Evolutionary conservation across 2,329 filamentous ascomycete species (phyloP).

Genomic region (Curvularia sp.): DNA sequence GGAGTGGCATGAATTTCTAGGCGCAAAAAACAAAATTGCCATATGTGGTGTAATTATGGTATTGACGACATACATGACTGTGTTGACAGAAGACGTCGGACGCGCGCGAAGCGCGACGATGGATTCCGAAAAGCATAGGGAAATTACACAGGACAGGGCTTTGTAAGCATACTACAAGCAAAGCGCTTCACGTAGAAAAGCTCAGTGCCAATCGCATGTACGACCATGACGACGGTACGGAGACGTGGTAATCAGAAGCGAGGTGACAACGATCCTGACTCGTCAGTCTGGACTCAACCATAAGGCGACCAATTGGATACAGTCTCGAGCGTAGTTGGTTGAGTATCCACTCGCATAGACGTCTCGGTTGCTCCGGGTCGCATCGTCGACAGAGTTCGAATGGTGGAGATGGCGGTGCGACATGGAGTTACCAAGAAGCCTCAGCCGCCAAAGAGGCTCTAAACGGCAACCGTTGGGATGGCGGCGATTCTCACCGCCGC

Average conservation of each 20-base stretch:
- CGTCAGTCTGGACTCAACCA: constrained; percentile 10
- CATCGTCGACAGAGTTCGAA: not conserved
- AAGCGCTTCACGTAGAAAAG: not conserved
- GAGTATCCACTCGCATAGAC: constrained; percentile 1
- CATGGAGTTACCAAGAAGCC: not conserved
- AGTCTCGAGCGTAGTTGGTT: not conserved
- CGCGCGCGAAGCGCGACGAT: constrained; percentile 21
- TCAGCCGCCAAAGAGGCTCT: not conserved
- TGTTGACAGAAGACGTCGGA: constrained; percentile 15
- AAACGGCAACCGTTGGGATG: not conserved
- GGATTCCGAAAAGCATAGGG: not conserved
- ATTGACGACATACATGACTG: constrained; percentile 16
- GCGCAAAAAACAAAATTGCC: constrained; percentile 3
- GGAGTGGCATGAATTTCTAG: not conserved
- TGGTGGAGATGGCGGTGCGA: not conserved
- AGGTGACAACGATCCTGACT: constrained; percentile 13
- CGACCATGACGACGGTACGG: not conserved
- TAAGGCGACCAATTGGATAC: constrained; percentile 11
- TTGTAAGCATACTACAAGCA: not conserved
- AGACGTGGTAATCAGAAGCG: constrained; percentile 3
- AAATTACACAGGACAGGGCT: not conserved
- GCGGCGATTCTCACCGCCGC: not conserved
- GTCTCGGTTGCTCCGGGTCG: constrained; percentile 12
- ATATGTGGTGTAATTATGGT: constrained; percentile 4
- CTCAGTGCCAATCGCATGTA: constrained; percentile 7